Conservation (phyloP, 2,329 filamentous ascomycete species). For the Colletotrichum graminicola region DNA sequence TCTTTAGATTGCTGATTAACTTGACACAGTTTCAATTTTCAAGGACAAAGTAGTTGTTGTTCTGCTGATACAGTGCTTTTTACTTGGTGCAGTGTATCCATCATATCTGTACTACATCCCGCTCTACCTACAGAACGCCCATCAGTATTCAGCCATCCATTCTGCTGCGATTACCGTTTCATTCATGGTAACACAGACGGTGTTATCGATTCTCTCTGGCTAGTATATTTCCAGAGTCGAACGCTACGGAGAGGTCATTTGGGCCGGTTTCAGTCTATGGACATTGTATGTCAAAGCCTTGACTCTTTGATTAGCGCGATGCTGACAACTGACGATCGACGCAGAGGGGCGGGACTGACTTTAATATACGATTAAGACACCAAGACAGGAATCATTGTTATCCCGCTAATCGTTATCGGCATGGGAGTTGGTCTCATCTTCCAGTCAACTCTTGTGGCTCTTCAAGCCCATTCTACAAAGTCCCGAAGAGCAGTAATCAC, state of each 20-base stretch:
- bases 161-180: constrained; percentile 66
- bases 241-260: constrained; percentile 71
- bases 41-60: constrained; percentile 63
- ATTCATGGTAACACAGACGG: constrained; percentile 61
- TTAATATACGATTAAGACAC: constrained; percentile 61
- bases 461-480: constrained; percentile 69
- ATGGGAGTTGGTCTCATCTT: constrained; percentile 65
- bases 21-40: constrained; percentile 62
- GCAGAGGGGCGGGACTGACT: constrained; percentile 63
- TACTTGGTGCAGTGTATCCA: constrained; percentile 72
- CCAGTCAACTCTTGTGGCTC: constrained; percentile 65
- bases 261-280: constrained; percentile 54
- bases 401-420: constrained; percentile 64
- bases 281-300: constrained; percentile 47
- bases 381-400: constrained; percentile 60
- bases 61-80: constrained; percentile 69
- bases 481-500: constrained; percentile 72
- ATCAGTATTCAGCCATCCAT: constrained; percentile 50
- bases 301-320: fast-evolving
- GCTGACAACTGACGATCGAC: neutral
- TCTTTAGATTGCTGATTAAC: no score
- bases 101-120: constrained; percentile 71
- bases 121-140: constrained; percentile 71
- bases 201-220: constrained; percentile 62
- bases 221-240: constrained; percentile 69